A percentile compares a stretch with the other conserved stretches of the same genome.
phyloP scores from a whole-genome alignment of 257 asterid genomes.

The Anisodus tanguticus region DNA sequence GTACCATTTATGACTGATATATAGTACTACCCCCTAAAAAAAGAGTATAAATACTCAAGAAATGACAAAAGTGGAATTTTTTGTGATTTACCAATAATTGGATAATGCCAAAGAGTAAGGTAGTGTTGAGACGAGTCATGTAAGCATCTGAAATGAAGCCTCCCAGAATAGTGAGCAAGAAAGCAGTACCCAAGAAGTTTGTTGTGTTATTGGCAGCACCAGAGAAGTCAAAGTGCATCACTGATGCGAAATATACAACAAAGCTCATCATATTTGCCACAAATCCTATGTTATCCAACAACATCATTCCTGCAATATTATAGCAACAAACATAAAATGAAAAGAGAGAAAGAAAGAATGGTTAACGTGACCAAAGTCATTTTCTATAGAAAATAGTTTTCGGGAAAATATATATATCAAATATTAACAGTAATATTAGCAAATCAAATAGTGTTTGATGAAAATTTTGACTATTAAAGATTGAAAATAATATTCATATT shows the following conservation, averaged over 20 bases:
- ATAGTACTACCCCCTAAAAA: no score
- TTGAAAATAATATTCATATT: background rate
- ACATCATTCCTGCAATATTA: conserved; percentile 44
- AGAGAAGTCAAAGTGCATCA: conserved; percentile 50
- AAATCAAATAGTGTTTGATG: background rate
- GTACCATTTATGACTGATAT: no score
- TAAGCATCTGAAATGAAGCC: conserved; percentile 79
- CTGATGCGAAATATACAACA: conserved; percentile 55
- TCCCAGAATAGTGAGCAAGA: conserved; percentile 66
- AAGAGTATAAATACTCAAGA: no score
- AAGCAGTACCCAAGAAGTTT: conserved; percentile 72
- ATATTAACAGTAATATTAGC: background rate
- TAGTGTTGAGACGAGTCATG: conserved; percentile 57
- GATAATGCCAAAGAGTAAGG: conserved; percentile 57
- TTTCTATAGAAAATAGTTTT: no score
- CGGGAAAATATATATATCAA: no score
- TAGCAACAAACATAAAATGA: no score
- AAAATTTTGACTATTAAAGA: background rate
- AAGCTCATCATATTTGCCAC: conserved; percentile 71
- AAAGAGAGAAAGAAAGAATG: no score
- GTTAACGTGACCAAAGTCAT: no score
- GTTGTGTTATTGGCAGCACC: conserved; percentile 67
- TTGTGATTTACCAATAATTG: conserved; percentile 50
- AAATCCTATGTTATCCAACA: conserved; percentile 71
- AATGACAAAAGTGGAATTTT: no score